Conservation (phyloP, 1,139 yeast genomes). For the Diutina rugosa region DNA sequence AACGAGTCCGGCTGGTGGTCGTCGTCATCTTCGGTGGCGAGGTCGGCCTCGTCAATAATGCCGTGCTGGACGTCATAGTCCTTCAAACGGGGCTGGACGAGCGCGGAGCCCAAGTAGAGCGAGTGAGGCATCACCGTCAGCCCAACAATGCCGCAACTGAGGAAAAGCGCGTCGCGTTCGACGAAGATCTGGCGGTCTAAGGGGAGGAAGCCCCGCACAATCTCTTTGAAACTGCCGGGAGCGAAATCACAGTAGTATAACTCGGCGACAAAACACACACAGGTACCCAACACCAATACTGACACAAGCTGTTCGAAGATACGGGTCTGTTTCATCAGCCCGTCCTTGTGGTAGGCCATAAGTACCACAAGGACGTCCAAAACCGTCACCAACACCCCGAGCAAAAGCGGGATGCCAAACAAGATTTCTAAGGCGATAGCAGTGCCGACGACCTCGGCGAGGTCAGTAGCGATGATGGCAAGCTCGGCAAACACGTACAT, state of each 20-base stretch:
- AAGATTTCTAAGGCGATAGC: constrained; percentile 63
- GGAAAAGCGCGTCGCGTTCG: constrained; percentile 47
- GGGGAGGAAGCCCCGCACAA: constrained; percentile 55
- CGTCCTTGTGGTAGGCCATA: constrained; percentile 62
- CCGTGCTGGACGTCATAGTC: constrained; percentile 48
- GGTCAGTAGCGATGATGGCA: constrained; percentile 69
- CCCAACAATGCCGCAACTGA: constrained; percentile 65
- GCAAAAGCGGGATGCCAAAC: constrained; percentile 50
- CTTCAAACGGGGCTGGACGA: constrained; percentile 61
- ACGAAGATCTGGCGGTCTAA: constrained; percentile 28
- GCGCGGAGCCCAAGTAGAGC: constrained; percentile 59
- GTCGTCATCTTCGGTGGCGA: neutral
- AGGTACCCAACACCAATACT: constrained; percentile 48
- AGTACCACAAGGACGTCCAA: constrained; percentile 59
- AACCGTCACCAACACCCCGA: constrained; percentile 58
- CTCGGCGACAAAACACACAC: constrained; percentile 51
- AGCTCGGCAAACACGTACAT: constrained; percentile 57
- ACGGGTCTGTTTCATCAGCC: constrained; percentile 52
- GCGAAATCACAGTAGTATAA: constrained; percentile 37
- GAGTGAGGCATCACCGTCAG: constrained; percentile 84
- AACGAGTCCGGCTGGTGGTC: constrained; percentile 3
- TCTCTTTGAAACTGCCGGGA: constrained; percentile 19
- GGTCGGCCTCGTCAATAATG: constrained; percentile 4
- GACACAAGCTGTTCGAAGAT: constrained; percentile 57
- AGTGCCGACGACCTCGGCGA: constrained; percentile 76